Base-by-base conservation (phyloP, 2,329 filamentous ascomycete genomes). In the Diplodia seriata region DNA sequence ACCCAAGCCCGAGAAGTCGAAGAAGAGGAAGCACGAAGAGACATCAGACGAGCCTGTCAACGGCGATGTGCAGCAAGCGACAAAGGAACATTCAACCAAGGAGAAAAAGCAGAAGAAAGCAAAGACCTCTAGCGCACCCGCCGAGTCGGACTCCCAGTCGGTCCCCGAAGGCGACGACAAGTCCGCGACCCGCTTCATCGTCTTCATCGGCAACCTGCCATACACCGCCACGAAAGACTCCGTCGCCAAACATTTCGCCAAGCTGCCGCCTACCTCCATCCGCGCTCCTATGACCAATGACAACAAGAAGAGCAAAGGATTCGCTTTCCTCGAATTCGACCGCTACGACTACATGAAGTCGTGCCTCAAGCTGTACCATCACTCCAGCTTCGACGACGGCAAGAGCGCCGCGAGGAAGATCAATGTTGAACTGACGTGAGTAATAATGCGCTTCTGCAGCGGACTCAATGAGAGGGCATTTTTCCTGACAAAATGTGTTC, bases 331-430 rank as follows among this genome's bases (percentile, higher is more conserved):
- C 73, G 94, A 98, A 79, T 98, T 97, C 76, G 89, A 89, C 71
- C 86, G 89, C 72, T 96, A 90, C 81, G 91, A 94, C 80, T 88
- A 91, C 76, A 96, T 97, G 93, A 91, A 96, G 84, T 95, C 92
- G 38, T 97, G 93, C 76, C 85, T 98, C 69, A 92, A 94, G 79
- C 88, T 93, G 71, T 94, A 94, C 81, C 94, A 98, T 81, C 94
- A 97, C 81, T 91, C 88, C 69, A 85, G 85, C 71, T 96, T 97
- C 76, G 82, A 87, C 69, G 85, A 86, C 65, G 82, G 82, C 47
- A 82, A 76, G 83, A 89, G 79, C 82, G 83, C 70, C 18, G 81
- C 89, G 63, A 85, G 94, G 73, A 91, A 90, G 80, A 96, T 98
- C 74, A 97, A 97, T 76, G 91, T 97, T 31, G 94, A 97, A 81